Base-by-base conservation (phyloP, 2,329 filamentous ascomycete species). In the Aspergillus udagawae region DNA sequence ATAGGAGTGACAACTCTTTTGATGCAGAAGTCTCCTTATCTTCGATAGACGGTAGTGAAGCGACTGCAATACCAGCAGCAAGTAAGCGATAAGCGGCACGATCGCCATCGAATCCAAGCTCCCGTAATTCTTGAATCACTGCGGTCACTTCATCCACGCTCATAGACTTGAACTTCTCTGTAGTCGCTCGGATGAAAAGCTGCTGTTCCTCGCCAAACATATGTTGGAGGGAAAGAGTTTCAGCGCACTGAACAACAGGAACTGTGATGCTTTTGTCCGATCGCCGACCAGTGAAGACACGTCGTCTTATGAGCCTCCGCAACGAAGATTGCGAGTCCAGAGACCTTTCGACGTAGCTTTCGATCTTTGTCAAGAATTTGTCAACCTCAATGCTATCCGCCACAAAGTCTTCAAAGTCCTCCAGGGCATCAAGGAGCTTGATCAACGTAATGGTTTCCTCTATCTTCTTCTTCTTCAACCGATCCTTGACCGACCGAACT, bases 391-490 rank as follows among this genome's bases (percentile, higher is more conserved):
- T 63, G 55, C 71, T 70, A 38, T 68, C 67, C 21, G 62, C 63
- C 5, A 68, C 65, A 20, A 77, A 58, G 52, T 76, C 73, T 57
- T 74, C 72, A 56, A 77, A 75, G 41, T 75, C 70, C 54, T 76
- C 74, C 44, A 76, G 60, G 12, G 71, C 67, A 65, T 73, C 72
- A 25, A 77, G 65, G 10, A 68, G 70, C 52, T 74, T 74, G 28
- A 71, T 71, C 17, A 77, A 60, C 7, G 68, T 70, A 27, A 74
- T 66, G 8, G 68, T 70, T 27, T 71, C 65, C 53, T 71, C 65
- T 32, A 72, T 44, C 38, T 69, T 63, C 23, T 73, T 65, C 59
- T 73, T 74, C 56, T 69, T 70, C 59, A 70, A 70, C 44, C 67
- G 66, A 44, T 70, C 67, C 54, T 70, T 72, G 48, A 73, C 66